Base-by-base conservation (phyloP, 352 stramenopile species). In the Pilasporangium apinafurcum region DNA sequence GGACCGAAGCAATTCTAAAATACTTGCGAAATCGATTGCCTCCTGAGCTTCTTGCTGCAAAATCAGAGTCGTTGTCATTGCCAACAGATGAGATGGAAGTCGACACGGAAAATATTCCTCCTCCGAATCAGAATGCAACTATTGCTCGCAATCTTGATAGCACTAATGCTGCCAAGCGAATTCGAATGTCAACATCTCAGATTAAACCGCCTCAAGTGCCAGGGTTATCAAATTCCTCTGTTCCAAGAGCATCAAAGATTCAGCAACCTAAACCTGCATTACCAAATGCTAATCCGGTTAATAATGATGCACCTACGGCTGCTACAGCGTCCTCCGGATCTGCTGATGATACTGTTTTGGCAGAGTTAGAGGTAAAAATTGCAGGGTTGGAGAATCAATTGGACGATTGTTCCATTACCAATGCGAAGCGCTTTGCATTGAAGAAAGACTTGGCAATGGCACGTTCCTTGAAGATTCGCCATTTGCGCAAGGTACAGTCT, bases 361-460 rank as follows among this genome's bases (percentile, higher is more conserved):
- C 9, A 5, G 53, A 75, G 18, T 48, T 84, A 29, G 56, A 74
- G 18, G 44, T 18, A 13, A 83, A 83, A 27, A 68, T 85, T 38
- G 7, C 44, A 9, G 55, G 44, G 20, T 56, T 88, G 9, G 79
- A 92, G 51, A 25, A 48, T 21, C 60, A 76, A 34, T 35, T 89
- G 18, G 76, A 92, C 0, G 62, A 87, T 40, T 86, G 77, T 30
- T 61, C 68, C n/a, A 45, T 89, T n/a, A 74, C 68, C 7, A 67
- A 74, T 25, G 63, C 79, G 7, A 89, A 86, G 44, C 62, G 61
- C 7, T 86, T 77, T 61, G 73, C 74, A 1, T 20, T 92, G 18
- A 92, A 92, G 59, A 92, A 92, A 31, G 74, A 92, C 14, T 51
- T 92, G 32, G 76, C 76, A 16, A 87, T 83, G 67, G 68, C 77